Conservation (phyloP, 495 filamentous ascomycete genomes). For the Podospora australis region DNA sequence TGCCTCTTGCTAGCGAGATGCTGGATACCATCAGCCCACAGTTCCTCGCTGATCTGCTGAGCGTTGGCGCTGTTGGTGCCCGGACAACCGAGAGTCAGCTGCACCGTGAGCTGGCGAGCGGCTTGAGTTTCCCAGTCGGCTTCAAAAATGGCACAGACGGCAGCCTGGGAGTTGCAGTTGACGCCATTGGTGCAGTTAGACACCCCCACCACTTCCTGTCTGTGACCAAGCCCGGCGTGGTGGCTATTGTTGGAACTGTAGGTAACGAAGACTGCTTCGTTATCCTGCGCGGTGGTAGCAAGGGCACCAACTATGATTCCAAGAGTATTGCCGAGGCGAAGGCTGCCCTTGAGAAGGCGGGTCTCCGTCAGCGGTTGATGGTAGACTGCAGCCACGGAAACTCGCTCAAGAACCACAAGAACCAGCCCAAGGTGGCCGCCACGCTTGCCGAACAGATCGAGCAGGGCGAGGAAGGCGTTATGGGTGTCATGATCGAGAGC, state of each 20-base stretch:
- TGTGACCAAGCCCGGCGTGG: slow-evolving; percentile 94
- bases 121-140: slow-evolving; percentile 91
- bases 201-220: slow-evolving; percentile 97
- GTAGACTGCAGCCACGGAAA: slow-evolving; percentile 98
- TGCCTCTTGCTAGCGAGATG: slow-evolving; percentile 99
- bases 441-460: slow-evolving; percentile 77
- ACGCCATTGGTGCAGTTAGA: slow-evolving; percentile 90
- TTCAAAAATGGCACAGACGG: slow-evolving; percentile 99
- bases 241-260: slow-evolving; percentile 89
- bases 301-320: slow-evolving; percentile 88
- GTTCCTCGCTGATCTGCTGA: slow-evolving; percentile 91
- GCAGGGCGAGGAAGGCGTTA: slow-evolving; percentile 77
- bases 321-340: slow-evolving; percentile 57
- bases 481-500: slow-evolving; percentile 99
- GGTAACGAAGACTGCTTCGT: slow-evolving; percentile 99
- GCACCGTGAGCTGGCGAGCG: slow-evolving; percentile 90
- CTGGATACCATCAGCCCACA: slow-evolving; percentile 97
- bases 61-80: slow-evolving; percentile 88
- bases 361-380: slow-evolving; percentile 68
- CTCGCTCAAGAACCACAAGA: slow-evolving; percentile 91
- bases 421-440: slow-evolving; percentile 91
- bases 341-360: slow-evolving; percentile 25
- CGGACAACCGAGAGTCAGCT: slow-evolving; percentile 94
- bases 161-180: slow-evolving; percentile 79
- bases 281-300: slow-evolving; percentile 88